Conservation (phyloP, 768 basidiomycete genomes). For the Termitomyces eurrhizus region DNA sequence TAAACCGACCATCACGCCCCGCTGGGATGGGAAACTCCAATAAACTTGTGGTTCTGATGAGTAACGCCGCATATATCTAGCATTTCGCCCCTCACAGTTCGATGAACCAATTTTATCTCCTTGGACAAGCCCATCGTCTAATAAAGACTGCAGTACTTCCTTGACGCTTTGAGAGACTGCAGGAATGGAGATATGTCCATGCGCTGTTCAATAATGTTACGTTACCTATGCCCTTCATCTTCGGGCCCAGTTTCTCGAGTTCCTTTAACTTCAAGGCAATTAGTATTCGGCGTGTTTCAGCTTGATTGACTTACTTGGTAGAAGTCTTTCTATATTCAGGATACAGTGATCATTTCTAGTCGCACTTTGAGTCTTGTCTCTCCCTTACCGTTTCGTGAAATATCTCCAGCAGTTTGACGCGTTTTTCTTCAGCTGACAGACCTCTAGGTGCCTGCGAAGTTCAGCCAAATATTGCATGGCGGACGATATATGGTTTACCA, state of each 20-base stretch:
- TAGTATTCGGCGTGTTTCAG: not conserved
- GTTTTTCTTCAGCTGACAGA: conserved; percentile 87
- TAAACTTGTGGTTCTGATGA: conserved; percentile 54
- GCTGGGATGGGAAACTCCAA: conserved; percentile 93
- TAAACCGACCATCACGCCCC: conserved; percentile 63
- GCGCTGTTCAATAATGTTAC: not conserved
- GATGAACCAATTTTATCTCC: conserved; percentile 92
- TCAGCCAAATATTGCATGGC: not conserved
- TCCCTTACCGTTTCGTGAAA: conserved; percentile 80
- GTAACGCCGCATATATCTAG: conserved; percentile 18
- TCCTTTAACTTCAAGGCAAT: conserved; percentile 67
- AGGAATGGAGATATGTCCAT: not conserved
- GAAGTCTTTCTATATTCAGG: conserved; percentile 65
- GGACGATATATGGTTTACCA: conserved; percentile 3
- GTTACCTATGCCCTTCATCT: conserved; percentile 87
- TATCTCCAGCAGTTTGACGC: conserved; percentile 83
- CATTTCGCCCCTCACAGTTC: conserved; percentile 59
- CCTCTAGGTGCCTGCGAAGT: conserved; percentile 66
- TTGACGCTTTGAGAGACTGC: conserved; percentile 89
- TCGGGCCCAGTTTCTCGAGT: conserved; percentile 83
- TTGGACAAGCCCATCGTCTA: conserved; percentile 84
- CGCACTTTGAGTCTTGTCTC: not conserved
- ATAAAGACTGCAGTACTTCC: conserved; percentile 83
- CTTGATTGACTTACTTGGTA: conserved; percentile 46
- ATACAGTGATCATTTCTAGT: not conserved